phyloP scores from a whole-genome alignment of 371 early-diverging fungal genomes.

The Lichtheimia ramosa region DNA sequence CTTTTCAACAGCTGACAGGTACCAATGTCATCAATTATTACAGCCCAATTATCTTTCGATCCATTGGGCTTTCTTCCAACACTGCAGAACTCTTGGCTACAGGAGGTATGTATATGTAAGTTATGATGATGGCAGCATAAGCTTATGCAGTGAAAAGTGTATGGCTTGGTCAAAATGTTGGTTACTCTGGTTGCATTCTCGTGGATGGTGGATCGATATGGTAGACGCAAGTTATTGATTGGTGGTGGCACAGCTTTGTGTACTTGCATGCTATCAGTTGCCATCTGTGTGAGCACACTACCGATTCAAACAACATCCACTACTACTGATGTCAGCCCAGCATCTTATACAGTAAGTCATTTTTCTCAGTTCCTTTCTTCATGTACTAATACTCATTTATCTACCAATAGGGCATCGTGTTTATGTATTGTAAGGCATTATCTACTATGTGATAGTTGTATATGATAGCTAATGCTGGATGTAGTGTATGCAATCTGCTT shows the following conservation, averaged over 20 bases:
- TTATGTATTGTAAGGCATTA: constrained; percentile 32
- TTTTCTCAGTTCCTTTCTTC: neutral
- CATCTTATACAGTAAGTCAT: constrained; percentile 18
- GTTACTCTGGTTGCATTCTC: constrained; percentile 19
- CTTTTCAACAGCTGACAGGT: constrained; percentile 34
- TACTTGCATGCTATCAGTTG: constrained; percentile 16
- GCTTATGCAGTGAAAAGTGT: neutral
- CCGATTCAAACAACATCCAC: neutral
- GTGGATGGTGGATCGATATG: constrained; percentile 15
- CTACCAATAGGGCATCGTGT: constrained; percentile 22
- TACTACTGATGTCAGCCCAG: neutral
- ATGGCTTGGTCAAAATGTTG: constrained; percentile 22
- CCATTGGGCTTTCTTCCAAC: constrained; percentile 18
- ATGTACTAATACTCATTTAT: neutral
- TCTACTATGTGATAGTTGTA: neutral
- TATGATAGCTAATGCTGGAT: neutral
- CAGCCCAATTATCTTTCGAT: constrained; percentile 19
- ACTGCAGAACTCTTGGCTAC: constrained; percentile 25
- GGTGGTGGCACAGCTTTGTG: constrained; percentile 16
- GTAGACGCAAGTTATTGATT: constrained; percentile 15
- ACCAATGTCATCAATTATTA: constrained; percentile 31
- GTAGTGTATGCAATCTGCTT: constrained; percentile 29
- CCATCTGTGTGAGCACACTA: constrained; percentile 17
- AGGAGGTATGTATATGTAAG: constrained; percentile 4
- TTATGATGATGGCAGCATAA: too few relatives aligned